phyloP scores from a whole-genome alignment of 306 rosid species.

The Malus asiatica region DNA sequence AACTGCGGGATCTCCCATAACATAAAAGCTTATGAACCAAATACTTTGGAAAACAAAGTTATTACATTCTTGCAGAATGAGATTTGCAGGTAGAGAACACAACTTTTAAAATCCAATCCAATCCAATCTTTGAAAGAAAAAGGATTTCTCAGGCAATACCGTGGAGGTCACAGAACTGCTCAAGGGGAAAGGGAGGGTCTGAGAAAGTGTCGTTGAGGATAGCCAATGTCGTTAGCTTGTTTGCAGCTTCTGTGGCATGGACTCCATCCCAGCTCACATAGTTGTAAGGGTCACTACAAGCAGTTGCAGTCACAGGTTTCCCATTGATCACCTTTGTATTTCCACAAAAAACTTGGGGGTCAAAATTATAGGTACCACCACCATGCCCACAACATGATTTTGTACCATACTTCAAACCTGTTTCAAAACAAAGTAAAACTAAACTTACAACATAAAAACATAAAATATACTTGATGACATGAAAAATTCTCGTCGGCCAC shows the following conservation, averaged over 20 bases:
- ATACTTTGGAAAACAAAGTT: neutral
- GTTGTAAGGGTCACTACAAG: constrained; percentile 62
- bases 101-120: neutral
- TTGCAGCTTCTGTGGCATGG: constrained; percentile 88
- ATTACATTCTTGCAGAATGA: neutral
- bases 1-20: too few species aligned
- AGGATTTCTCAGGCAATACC: constrained; percentile 39
- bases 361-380: constrained; percentile 62
- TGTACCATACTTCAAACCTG: constrained; percentile 64
- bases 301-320: constrained; percentile 47
- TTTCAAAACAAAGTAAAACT: neutral
- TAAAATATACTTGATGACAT: too few species aligned
- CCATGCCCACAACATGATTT: constrained; percentile 89
- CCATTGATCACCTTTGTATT: constrained; percentile 48
- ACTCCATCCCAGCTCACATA: constrained; percentile 93
- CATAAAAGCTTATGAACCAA: too few species aligned
- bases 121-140: neutral
- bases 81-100: too few species aligned
- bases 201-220: constrained; percentile 67
- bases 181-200: constrained; percentile 60
- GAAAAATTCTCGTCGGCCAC: too few species aligned
- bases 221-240: constrained; percentile 59
- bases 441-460: neutral
- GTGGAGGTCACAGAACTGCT: constrained; percentile 45
- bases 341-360: constrained; percentile 53